These are phyloP conservation scores for Delphinella strobiligena DNA, from an alignment of 2,329 filamentous ascomycete genomes.

Conservation along the genomic window DNA sequence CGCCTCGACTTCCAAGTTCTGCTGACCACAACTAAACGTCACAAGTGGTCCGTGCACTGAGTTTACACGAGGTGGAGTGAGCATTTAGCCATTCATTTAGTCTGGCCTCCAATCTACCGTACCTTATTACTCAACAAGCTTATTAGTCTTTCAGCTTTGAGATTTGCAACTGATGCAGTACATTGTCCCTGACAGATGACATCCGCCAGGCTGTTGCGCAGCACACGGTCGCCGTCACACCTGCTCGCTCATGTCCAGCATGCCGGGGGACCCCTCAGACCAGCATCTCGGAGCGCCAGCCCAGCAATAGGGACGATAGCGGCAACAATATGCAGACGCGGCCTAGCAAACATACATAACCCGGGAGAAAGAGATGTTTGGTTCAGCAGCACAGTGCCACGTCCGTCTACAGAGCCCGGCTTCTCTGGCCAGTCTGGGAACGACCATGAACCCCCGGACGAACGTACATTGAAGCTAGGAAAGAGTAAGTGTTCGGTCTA, in stretches of 20 bases:
- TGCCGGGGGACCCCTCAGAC: neutral
- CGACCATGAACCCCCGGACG: slow-evolving; percentile 38
- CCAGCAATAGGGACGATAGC: neutral
- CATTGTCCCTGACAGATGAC: slow-evolving; percentile 18
- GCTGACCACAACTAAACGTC: neutral
- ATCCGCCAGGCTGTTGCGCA: slow-evolving; percentile 32
- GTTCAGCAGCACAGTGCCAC: slow-evolving; percentile 30
- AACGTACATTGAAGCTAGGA: slow-evolving; percentile 49
- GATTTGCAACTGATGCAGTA: neutral
- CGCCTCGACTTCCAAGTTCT: neutral
- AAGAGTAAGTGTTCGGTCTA: slow-evolving; percentile 37
- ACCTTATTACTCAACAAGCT: no score
- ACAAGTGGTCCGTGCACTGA: neutral
- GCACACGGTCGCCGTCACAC: slow-evolving; percentile 29
- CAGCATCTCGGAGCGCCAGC: neutral
- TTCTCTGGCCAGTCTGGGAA: slow-evolving; percentile 1
- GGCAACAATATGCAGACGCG: neutral
- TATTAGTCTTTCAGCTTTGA: no score
- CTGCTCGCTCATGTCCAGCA: slow-evolving; percentile 13
- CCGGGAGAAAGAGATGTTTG: slow-evolving; percentile 25
- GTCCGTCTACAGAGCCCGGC: slow-evolving; percentile 4
- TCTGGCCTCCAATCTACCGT: no score
- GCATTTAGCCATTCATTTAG: no score
- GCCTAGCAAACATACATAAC: slow-evolving; percentile 20
- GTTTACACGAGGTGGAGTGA: neutral